Conservation (phyloP, 495 filamentous ascomycete genomes). For the Corynascus novoguineensis region DNA sequence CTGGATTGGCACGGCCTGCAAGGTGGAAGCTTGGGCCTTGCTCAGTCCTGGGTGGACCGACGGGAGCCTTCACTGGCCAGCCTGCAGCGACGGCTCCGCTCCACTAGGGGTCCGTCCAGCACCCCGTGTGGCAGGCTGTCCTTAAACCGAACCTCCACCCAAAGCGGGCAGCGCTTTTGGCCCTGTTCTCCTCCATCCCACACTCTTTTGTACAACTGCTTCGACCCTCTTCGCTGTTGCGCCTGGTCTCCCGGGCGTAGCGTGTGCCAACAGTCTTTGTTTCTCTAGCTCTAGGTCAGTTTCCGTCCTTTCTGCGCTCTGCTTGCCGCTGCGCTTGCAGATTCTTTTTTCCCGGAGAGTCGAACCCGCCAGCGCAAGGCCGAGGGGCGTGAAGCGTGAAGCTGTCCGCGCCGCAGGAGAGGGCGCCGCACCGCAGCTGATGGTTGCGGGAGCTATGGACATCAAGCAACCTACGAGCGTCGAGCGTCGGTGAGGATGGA, state of each 20-base stretch:
- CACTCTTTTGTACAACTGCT: conserved; percentile 34
- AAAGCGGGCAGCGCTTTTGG: conserved; percentile 29
- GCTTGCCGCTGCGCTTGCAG: not conserved
- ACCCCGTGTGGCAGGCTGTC: conserved; percentile 8
- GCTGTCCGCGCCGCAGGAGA: not conserved
- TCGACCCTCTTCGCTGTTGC: conserved; percentile 27
- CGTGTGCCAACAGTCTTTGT: conserved; percentile 33
- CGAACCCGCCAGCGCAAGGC: not conserved
- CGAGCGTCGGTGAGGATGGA: not conserved
- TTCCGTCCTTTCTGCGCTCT: not conserved
- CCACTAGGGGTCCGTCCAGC: conserved; percentile 21
- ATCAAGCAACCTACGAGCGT: not conserved
- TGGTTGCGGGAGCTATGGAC: not conserved
- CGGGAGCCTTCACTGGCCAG: not conserved
- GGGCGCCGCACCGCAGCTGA: not conserved
- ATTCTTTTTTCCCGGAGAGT: not conserved
- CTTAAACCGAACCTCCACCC: conserved; percentile 35
- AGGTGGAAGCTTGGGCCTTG: conserved; percentile 23
- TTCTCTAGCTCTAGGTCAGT: conserved; percentile 24
- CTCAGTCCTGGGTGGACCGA: conserved; percentile 4
- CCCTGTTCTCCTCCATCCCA: conserved; percentile 23
- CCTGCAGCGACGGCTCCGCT: conserved; percentile 3
- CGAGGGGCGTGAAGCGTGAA: not conserved
- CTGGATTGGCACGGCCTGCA: too few relatives aligned
- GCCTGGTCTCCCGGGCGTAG: conserved; percentile 38